Conservation (phyloP, 2,329 filamentous ascomycete species). For the Aspergillus flavus region DNA sequence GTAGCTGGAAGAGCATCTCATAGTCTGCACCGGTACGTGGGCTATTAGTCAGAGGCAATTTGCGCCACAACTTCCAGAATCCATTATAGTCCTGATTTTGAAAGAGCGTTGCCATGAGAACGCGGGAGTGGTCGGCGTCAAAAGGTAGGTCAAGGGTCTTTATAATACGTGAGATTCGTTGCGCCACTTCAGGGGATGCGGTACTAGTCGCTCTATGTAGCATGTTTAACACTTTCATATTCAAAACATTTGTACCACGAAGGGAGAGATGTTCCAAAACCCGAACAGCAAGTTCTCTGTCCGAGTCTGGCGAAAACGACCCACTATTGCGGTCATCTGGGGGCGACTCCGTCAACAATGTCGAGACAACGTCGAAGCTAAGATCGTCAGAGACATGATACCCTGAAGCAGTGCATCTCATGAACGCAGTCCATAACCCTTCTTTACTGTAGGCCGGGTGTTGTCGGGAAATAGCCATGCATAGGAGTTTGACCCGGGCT, state of each 20-base stretch:
- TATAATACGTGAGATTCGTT: constrained; percentile 33
- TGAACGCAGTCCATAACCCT: constrained; percentile 36
- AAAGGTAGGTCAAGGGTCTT: constrained; percentile 32
- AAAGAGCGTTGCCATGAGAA: constrained; percentile 39
- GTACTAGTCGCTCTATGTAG: constrained; percentile 42
- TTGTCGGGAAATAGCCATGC: constrained; percentile 40
- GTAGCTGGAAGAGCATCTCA: constrained; percentile 53
- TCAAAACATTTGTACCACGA: constrained; percentile 44
- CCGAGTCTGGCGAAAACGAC: constrained; percentile 21
- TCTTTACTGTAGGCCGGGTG: constrained; percentile 43
- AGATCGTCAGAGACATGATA: constrained; percentile 37
- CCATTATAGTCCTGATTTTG: constrained; percentile 53
- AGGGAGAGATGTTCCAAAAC: constrained; percentile 47
- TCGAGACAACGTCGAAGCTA: constrained; percentile 39
- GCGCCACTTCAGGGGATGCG: constrained; percentile 18
- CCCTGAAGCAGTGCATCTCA: constrained; percentile 37
- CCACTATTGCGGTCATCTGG: constrained; percentile 8
- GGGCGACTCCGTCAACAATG: constrained; percentile 35
- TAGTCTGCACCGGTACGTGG: constrained; percentile 60
- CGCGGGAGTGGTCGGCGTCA: constrained; percentile 30
- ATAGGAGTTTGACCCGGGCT: constrained; percentile 39
- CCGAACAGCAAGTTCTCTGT: constrained; percentile 41
- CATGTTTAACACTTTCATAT: constrained; percentile 51
- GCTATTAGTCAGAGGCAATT: constrained; percentile 53
- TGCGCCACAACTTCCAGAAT: constrained; percentile 65